Base-by-base conservation (phyloP, 2,329 filamentous ascomycete species). In the Passalora sequoiae region DNA sequence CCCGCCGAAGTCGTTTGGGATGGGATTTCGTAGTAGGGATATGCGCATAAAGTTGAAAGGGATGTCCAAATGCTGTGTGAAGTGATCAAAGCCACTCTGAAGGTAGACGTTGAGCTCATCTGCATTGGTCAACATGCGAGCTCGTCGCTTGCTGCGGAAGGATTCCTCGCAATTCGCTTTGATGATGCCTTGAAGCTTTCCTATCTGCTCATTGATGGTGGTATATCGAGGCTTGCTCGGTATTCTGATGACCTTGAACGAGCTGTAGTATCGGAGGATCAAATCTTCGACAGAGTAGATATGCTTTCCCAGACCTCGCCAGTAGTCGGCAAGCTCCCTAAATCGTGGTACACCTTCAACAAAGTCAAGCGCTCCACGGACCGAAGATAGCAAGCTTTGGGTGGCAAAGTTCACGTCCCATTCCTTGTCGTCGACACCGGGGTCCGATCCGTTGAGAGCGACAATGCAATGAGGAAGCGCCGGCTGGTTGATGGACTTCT, bases 401-500 rank as follows among this genome's bases (percentile, higher is more conserved):
- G 60, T 64, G 1, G 61, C 60, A 42, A 57, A 61, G 27, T 57
- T 54, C 40, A 59, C 56, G 33, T 61, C 59, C 61, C 61, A 64
- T 44, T 63, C 58, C 17, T 53, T 51, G n/a, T 60, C 60, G 25
- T 63, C 57, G 1, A 64, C 59, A 3, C 46, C 50, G 7, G 60
- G 60, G 44, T 62, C 60, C 3, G 57, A 59, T 4, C 58, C 61
- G 27, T 63, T 64, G 25, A 78, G 60, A 0, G 71, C 73, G 30
- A 79, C 72, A 40, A 79, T 68, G 4, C 71, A 74, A 52, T 77
- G 73, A 2, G 76, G 75, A 3, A 78, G 64, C 2, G 71, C 67
- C 0, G 75, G 75, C 49, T 78, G 75, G 45, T 78, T 78, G 31
- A 72, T 66, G 0, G 74, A 75, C 46, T 69, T 74, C 48, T 77